Base-by-base conservation (phyloP, 805 yeast species). In the Candida argentea region DNA sequence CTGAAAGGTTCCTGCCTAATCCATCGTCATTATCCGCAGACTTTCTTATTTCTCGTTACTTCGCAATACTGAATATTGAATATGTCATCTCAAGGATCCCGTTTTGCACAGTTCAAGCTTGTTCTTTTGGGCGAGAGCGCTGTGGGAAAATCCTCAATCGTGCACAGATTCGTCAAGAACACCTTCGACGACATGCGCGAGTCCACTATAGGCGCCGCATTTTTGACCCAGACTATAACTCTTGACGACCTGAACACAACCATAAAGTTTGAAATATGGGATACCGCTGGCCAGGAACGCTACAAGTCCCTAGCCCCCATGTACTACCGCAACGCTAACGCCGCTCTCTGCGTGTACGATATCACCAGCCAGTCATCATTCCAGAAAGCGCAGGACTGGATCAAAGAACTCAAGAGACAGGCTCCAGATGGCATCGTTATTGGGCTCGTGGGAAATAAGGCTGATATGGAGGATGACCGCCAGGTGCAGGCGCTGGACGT, bases 121-220 rank as follows among this genome's bases (percentile, higher is more conserved):
- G 91, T 81, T 6, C 70, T 81, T 20, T 61, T 81, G 29, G 89
- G 82, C 14, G 93, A 82, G 50, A 78, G 87, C 7, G 84, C 91
- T 2, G 93, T 82, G 13, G 93, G 93, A 14, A 82, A 76, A 46
- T 62, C 68, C n/a, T 73, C 82, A 1, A 65, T 76, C 5, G 81
- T 76, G 5, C 75, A 73, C 36, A 57, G 89, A 33, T 78, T 78
- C 38, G 82, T 77, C 16, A 76, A 79, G 44, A 77, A 79, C 40
- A 69, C 78, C 13, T 81, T 81, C 52, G 80, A 76, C 34, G 82
- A 75, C 39, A 58, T 71, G 50, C 67, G 81, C 37, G 86, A 80
- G 51, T 79, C 87, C 14, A 81, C 93, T 1, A 81, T 81, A 31
- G 91, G 93, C 1, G 93, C 93, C 1, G 93, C 91, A 2, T 81